phyloP scores from a whole-genome alignment of 83 land plant species.

The Isoetes engelmannii region DNA sequence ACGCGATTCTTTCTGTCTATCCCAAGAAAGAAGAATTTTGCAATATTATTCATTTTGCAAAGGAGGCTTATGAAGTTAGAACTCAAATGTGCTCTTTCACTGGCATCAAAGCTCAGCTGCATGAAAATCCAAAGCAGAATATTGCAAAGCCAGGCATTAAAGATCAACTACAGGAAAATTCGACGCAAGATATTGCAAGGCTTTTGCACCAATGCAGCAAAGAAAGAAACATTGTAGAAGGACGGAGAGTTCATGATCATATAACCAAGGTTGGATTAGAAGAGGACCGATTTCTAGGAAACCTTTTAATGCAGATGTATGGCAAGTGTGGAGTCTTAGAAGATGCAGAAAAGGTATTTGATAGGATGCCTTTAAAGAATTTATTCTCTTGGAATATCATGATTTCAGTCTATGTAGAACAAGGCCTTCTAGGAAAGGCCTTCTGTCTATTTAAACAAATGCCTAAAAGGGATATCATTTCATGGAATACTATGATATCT shows the following conservation, averaged over 20 bases:
- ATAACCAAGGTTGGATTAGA: not conserved
- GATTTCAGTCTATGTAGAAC: conserved; percentile 41
- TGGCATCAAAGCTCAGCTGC: too few species aligned
- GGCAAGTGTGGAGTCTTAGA: conserved; percentile 6
- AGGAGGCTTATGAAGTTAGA: too few species aligned
- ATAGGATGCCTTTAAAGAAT: conserved; percentile 41
- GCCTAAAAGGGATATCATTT: conserved; percentile 39
- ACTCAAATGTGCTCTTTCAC: too few species aligned
- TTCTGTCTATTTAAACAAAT: conserved; percentile 32
- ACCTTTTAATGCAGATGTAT: conserved; percentile 6
- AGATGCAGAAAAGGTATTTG: conserved; percentile 32
- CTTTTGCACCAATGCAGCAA: too few species aligned
- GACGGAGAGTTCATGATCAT: not conserved
- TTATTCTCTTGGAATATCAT: conserved; percentile 52
- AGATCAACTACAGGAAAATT: too few species aligned
- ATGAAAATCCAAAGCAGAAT: too few species aligned
- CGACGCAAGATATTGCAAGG: too few species aligned
- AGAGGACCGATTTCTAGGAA: not conserved
- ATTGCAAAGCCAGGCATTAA: too few species aligned
- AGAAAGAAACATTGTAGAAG: not conserved
- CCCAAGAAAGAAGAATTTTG: too few species aligned
- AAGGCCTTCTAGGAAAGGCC: conserved; percentile 27
- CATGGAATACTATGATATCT: conserved; percentile 49
- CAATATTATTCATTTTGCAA: too few species aligned
- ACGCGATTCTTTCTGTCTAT: too few species aligned